phyloP scores from a whole-genome alignment of 306 rosid species.

The Cyamopsis tetragonoloba region DNA sequence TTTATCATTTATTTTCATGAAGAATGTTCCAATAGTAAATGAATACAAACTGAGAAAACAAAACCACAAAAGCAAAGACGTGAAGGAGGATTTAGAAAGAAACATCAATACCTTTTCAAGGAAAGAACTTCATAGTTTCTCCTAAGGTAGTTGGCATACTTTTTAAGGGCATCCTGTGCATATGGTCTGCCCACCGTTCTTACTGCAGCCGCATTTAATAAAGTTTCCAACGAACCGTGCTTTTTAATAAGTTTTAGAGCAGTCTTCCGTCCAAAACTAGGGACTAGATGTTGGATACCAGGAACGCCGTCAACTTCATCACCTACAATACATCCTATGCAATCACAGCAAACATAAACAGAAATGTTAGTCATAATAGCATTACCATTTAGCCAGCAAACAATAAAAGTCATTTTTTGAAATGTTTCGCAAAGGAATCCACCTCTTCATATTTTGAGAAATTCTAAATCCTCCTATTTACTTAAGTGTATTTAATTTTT shows the following conservation, averaged over 20 bases:
- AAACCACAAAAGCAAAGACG: neutral
- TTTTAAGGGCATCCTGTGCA: slow-evolving; percentile 84
- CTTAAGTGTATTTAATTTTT: too few species aligned
- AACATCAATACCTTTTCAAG: slow-evolving; percentile 54
- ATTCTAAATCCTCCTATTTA: too few species aligned
- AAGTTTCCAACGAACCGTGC: slow-evolving; percentile 79
- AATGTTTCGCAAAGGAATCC: neutral
- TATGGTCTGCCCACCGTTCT: slow-evolving; percentile 87
- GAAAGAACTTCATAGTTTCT: slow-evolving; percentile 78
- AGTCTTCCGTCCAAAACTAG: slow-evolving; percentile 90
- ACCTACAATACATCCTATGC: slow-evolving; percentile 76
- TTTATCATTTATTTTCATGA: neutral
- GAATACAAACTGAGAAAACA: neutral
- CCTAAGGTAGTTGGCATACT: slow-evolving; percentile 66
- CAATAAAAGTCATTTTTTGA: neutral
- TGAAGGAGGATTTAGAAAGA: slow-evolving; percentile 14
- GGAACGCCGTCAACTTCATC: slow-evolving; percentile 94
- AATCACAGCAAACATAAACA: slow-evolving; percentile 17
- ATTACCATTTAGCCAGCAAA: neutral
- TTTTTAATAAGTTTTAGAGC: slow-evolving; percentile 81
- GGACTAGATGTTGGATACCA: slow-evolving; percentile 84
- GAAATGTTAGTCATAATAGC: slow-evolving; percentile 14
- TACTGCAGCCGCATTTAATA: slow-evolving; percentile 67
- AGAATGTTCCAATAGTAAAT: slow-evolving; percentile 12
- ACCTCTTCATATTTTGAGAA: neutral